Evolutionary conservation across 805 yeast genomes (phyloP), one percentile per base, ranked within the genome.

Genomic region (Candida taoyuanica): DNA sequence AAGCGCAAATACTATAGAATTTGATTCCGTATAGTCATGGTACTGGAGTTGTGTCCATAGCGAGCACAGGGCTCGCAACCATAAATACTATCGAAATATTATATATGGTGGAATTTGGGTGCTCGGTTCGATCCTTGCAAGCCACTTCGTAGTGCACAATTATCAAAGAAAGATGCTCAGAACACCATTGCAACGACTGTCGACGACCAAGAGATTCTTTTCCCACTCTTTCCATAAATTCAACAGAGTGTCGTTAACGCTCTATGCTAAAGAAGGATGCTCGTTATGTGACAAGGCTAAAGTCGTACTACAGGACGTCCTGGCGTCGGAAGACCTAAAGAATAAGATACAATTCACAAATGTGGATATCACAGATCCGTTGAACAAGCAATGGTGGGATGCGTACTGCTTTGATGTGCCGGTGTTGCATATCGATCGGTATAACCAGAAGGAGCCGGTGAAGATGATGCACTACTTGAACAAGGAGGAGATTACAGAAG

Each of bases 321-420:
- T 73, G 7, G 56, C 58, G 13, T 46, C 44, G 9, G 49, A 63
- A 2, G 39, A 44, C n/a, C 42, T 55, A 15, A 44, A 49, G 25
- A 48, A 55, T 4, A 51, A 55, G 13, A 47, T 71, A 3, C 47
- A 61, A 7, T 54, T 76, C 36, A 56, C 61, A 3, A 60, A 65
- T 11, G 62, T 80, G 4, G 85, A 84, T 53, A 83, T 84, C 23
- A 73, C 73, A 56, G 64, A 68, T 19, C 76, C 77, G 0, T 70
- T 71, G 37, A 79, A 83, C 51, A 64, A 71, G 33, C 64, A 68
- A 33, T 82, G 86, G 80, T 81, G 78, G 69, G 85, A 81, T 36
- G 67, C 70, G 43, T 84, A 83, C 48, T 76, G 88, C 49, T 82
- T 77, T 55, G 94, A 84, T 53, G 81, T 84, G 5, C 94, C 94